Base-by-base conservation (phyloP, 2,329 filamentous ascomycete species). In the Zymoseptoria passerinii region DNA sequence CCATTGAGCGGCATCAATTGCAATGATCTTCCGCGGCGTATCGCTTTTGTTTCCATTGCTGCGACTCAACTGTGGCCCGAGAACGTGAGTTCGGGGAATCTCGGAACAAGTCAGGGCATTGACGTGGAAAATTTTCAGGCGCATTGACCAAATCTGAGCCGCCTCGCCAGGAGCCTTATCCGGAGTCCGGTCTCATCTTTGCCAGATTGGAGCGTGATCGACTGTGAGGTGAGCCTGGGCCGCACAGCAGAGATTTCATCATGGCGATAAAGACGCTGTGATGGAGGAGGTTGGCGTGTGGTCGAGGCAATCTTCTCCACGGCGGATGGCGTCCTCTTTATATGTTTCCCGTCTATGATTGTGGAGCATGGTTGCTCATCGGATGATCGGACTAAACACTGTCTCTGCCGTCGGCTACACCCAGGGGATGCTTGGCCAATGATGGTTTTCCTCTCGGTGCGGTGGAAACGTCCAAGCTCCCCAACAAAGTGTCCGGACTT, bases 381-480 rank as follows among this genome's bases (percentile, higher is more conserved):
- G 54, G 57, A 53, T 48, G 20, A 48, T 50, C 48, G 54, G 57
- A 53, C 51, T 57, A 61, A 62, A 60, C 54, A 53, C 58, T 60
- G 54, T 59, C 60, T 60, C 59, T 35, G 58, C 44, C 53, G 50
- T 58, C 56, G 58, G 35, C 35, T 44, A 13, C 50, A 57, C 53
- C 55, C 58, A 61, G 60, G 63, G 2, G 59, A 60, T 18, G 27
- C 28, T 29, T 40, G 52, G 56, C 65, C 65, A 67, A 66, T 67
- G 61, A 65, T 48, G 51, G 57, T 48, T 52, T 29, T 23, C 57
- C 23, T 54, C 50, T 40, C 48, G 59, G 48, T 48, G 53, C 61
- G 63, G 59, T 60, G 61, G 63, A 56, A 53, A 55, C 58, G 64
- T 62, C 61, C 56, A 54, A 64, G 61, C 63, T 63, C 56, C 51